These are phyloP conservation scores for Ricinus communis DNA, from an alignment of 345 rosid genomes.

Conservation along the genomic window DNA sequence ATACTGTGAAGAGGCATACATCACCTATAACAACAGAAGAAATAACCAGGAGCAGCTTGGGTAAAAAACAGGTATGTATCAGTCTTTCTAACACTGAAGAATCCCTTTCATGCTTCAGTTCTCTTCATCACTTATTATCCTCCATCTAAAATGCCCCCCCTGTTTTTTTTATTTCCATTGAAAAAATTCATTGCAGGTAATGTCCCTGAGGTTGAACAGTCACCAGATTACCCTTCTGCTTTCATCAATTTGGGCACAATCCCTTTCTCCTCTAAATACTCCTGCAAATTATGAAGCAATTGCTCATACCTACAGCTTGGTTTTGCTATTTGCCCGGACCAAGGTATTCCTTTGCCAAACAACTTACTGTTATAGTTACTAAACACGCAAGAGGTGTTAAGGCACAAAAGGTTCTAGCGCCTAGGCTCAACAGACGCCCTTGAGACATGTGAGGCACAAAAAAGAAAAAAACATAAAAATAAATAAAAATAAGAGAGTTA, in stretches of 20 bases:
- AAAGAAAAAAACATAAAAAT: too few species aligned
- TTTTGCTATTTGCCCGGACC: slow-evolving; percentile 56
- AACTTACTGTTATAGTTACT: too few species aligned
- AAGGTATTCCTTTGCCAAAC: slow-evolving; percentile 57
- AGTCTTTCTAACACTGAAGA: slow-evolving; percentile 4
- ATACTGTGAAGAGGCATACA: slow-evolving; percentile 32
- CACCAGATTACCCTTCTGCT: slow-evolving; percentile 65
- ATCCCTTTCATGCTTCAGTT: background rate
- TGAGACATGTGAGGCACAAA: too few species aligned
- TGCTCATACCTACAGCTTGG: slow-evolving; percentile 69
- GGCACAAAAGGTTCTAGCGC: too few species aligned
- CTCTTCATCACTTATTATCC: background rate
- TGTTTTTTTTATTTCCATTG: slow-evolving; percentile 9
- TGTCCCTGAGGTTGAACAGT: slow-evolving; percentile 62
- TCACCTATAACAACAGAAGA: slow-evolving; percentile 30
- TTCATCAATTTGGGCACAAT: slow-evolving; percentile 75
- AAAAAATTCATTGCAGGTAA: slow-evolving; percentile 31
- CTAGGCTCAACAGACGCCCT: too few species aligned
- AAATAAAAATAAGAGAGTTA: too few species aligned
- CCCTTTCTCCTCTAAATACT: slow-evolving; percentile 58
- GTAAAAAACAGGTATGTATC: slow-evolving; percentile 35
- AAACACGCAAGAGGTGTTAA: too few species aligned
- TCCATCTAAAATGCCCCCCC: slow-evolving; percentile 1
- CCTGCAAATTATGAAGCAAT: slow-evolving; percentile 77
- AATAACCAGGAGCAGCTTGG: slow-evolving; percentile 21